Conservation (phyloP, 257 asterid genomes). For the Mitragyna speciosa region DNA sequence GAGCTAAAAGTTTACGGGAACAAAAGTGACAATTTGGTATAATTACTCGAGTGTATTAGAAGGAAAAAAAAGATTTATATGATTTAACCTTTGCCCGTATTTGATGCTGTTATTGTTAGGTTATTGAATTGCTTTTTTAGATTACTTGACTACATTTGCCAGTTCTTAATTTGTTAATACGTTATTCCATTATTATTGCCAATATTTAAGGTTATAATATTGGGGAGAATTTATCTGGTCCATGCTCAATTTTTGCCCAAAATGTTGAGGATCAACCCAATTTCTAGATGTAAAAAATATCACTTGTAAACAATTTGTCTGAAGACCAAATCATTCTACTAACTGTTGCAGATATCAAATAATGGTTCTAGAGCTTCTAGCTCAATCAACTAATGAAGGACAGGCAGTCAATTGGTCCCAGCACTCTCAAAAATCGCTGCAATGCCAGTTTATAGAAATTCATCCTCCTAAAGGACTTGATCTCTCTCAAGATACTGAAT, state of each 20-base stretch:
- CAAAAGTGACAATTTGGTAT: not conserved
- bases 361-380: constrained; percentile 75
- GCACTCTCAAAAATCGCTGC: constrained; percentile 42
- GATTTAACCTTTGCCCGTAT: not conserved
- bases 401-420: constrained; percentile 43
- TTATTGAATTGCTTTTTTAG: not conserved
- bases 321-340: not conserved
- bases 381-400: constrained; percentile 55
- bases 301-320: not conserved
- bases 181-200: not conserved
- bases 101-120: not conserved
- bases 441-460: constrained; percentile 55
- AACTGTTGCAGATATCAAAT: constrained; percentile 67
- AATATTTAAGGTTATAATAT: not conserved
- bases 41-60: not conserved
- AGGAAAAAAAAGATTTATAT: not conserved
- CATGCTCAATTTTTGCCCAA: not conserved
- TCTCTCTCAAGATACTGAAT: constrained; percentile 77
- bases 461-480: constrained; percentile 85
- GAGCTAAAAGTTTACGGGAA: no score
- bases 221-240: not conserved
- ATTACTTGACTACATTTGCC: not conserved
- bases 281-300: not conserved
- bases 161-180: not conserved
- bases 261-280: not conserved